Evolutionary conservation across 495 filamentous ascomycete genomes (phyloP), one percentile per base, ranked within the genome.

Genomic region (Tuber borchii): DNA sequence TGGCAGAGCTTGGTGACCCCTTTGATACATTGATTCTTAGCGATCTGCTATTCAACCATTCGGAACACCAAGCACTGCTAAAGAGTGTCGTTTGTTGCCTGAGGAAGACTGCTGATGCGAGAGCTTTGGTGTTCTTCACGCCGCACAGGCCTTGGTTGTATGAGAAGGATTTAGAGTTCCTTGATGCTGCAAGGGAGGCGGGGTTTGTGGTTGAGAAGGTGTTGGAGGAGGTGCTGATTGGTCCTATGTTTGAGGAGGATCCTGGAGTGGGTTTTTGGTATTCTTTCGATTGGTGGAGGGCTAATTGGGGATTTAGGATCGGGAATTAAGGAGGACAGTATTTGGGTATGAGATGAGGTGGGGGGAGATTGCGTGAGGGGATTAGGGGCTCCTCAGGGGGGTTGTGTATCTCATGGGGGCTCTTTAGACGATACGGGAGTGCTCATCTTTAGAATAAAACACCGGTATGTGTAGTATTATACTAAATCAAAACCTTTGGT

Each of bases 61-160:
- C 89, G 10, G 93, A 97, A 85, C 95, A 97, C 81, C 83, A 78
- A 3, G 92, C 92, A 78, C 87, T 98, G 78, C 85, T 94, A 73
- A 86, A 87, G 69, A 93, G 91, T 0, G 88, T 97, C 74, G 84
- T 88, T 77, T 73, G 85, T 78, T 91, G 91, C 4, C 83, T 95
- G 74, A 88, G 86, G 76, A 86, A 86, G 65, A 80, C 84, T 10
- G 74, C 78, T n/a, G 84, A 86, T 20, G 87, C 91, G 26, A 87
- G 86, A 69, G 94, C 93, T 1, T 85, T 93, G 79, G 94, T 97
- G 20, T 95, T 97, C 80, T 98, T 98, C 84, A 96, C 93, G 0
- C 93, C 92, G 2, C 96, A 98, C 85, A 86, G 95, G 76, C 94
- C 95, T 2, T 97, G 94, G 94, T 84, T 97, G 78, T 85, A 91